Percentiles rank a stretch among this genome's conserved stretches.
Conservation (phyloP, 352 stramenopile species). For the Pythium sukuiense region DNA sequence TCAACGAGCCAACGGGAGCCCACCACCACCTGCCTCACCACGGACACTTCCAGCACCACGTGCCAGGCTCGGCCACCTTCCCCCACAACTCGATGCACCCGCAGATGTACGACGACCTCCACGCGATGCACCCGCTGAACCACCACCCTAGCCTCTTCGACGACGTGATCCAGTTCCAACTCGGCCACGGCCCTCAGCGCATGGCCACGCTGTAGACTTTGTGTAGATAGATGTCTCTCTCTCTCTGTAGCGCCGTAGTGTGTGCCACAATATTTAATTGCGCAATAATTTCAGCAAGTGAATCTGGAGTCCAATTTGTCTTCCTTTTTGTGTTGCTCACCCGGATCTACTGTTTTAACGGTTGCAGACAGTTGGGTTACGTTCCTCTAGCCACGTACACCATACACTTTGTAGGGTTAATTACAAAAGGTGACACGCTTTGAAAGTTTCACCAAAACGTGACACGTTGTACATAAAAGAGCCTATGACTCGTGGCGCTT, state of each 20-base stretch:
- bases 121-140: conserved; percentile 13
- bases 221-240: background rate
- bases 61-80: conserved; percentile 4
- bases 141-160: conserved; percentile 21
- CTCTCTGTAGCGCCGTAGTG: too few species aligned
- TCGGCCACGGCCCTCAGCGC: conserved; percentile 13
- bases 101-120: conserved; percentile 24
- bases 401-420: too few species aligned
- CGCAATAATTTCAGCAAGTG: background rate
- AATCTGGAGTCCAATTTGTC: background rate
- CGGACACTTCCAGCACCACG: conserved; percentile 8
- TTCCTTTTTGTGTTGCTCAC: background rate
- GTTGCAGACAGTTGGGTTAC: too few species aligned
- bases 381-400: too few species aligned
- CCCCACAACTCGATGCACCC: conserved; percentile 9
- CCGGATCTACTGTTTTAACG: background rate
- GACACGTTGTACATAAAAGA: too few species aligned
- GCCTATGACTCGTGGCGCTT: too few species aligned
- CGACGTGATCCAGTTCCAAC: conserved; percentile 28
- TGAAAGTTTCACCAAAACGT: too few species aligned
- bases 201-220: conserved; percentile 1
- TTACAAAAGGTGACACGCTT: too few species aligned
- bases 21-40: background rate
- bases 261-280: conserved; percentile 2
- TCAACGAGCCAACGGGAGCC: background rate